Evolutionary conservation across 352 stramenopile species (phyloP).

Genomic region (Globisporangium nagaii): DNA sequence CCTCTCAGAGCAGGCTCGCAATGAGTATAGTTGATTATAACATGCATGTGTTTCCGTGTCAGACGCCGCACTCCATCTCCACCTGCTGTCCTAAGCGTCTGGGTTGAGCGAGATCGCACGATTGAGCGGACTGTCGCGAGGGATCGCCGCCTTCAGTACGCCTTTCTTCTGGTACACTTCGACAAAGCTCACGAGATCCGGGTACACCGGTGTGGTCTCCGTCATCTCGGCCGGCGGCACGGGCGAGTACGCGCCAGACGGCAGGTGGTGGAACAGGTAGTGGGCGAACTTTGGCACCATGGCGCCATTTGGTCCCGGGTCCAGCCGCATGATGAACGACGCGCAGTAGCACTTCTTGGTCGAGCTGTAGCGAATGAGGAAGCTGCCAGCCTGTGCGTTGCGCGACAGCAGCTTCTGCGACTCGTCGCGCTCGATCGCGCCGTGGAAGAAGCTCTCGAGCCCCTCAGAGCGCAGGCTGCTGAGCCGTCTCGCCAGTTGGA

Average conservation of each 20-base stretch:
- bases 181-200: conserved; percentile 73
- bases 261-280: conserved; percentile 70
- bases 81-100: conserved; percentile 4
- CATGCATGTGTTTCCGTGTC: no score
- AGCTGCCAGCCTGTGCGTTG: conserved; percentile 31
- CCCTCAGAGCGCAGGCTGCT: conserved; percentile 48
- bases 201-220: conserved; percentile 41
- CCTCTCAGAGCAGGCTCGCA: no score
- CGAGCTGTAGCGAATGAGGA: conserved; percentile 73
- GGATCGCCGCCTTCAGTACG: conserved; percentile 43
- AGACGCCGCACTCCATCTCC: no score
- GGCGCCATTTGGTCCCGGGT: conserved; percentile 14
- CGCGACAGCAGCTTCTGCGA: conserved; percentile 37
- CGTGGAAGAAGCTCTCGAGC: conserved; percentile 74
- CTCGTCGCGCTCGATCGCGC: conserved; percentile 53
- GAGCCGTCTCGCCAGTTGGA: conserved; percentile 57
- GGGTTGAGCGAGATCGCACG: conserved; percentile 43
- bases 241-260: conserved; percentile 55
- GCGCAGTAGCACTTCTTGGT: conserved; percentile 60
- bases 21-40: no score
- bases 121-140: conserved; percentile 41
- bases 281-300: conserved; percentile 40
- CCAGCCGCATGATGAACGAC: conserved; percentile 58
- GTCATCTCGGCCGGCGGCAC: conserved; percentile 49
- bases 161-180: conserved; percentile 70